Conservation (phyloP, 768 basidiomycete genomes). For the Termitomyces sp. region DNA sequence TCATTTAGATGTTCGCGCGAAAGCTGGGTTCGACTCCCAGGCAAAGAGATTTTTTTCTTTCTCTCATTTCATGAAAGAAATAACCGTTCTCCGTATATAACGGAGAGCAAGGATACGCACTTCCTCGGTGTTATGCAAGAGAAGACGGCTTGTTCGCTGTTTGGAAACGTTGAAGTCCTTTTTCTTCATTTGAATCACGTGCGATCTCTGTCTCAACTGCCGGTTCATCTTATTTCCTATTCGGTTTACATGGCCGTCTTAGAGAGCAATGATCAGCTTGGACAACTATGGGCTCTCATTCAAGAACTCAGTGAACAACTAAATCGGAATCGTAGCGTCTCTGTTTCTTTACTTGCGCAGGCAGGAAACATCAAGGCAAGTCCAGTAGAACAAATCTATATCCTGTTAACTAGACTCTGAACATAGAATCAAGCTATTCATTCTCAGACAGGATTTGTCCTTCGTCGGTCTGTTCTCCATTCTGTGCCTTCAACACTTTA, state of each 20-base stretch:
- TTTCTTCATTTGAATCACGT: no score
- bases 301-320: slow-evolving; percentile 82
- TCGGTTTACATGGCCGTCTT: slow-evolving; percentile 30
- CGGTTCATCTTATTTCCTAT: no score
- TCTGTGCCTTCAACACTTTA: not conserved
- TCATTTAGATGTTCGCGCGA: not conserved
- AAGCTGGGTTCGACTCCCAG: slow-evolving; percentile 1
- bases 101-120: no score
- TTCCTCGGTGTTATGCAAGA: no score
- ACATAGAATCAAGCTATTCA: slow-evolving; percentile 80
- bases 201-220: no score
- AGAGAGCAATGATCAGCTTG: slow-evolving; percentile 34
- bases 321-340: slow-evolving; percentile 67
- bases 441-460: slow-evolving; percentile 86
- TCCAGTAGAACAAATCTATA: not conserved
- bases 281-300: slow-evolving; percentile 61
- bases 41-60: not conserved
- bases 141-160: no score
- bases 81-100: no score
- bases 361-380: slow-evolving; percentile 76
- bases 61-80: no score
- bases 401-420: not conserved
- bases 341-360: slow-evolving; percentile 66
- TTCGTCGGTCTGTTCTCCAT: slow-evolving; percentile 55
- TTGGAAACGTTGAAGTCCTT: no score